Base-by-base conservation (phyloP, 2,329 filamentous ascomycete genomes). In the Curvularia eragrostidis region DNA sequence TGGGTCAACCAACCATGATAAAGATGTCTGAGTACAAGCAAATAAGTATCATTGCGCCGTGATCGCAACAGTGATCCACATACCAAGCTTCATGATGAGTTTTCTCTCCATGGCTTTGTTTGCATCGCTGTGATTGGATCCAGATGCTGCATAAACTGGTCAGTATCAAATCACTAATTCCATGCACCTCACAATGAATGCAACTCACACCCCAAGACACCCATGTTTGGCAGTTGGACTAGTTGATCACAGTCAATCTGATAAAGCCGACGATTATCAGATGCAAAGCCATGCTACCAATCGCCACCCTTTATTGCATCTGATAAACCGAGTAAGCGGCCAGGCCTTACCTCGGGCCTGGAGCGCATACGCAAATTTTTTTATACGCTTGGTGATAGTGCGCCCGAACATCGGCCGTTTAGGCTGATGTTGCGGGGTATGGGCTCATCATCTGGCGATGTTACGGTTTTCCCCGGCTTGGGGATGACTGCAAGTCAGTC, bases 31-130 rank as follows among this genome's bases (percentile, higher is more conserved):
- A 10, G 24, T 24, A 32, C 30, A 46, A 15, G 8, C 15, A 15
- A 15, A 19, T 52, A n/a, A 52, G 53, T 38, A 56, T 38, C 13
- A 18, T 9, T 19, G 8, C 26, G 47, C 32, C 24, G 5, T 30
- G 10, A 34, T 21, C 12, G 3, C 12, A 24, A 42, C 18, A 3
- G 26, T n/a, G n/a, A 39, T 52, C 19, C 15, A 28, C 41, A 10
- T 47, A 56, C 53, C 53, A 19, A 56, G 53, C 53, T 56, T 56
- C 32, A 56, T 30, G 24, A 56, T 49, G 24, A 56, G 53, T 18
- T 41, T 56, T 41, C 32, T 56, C 26, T 56, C 53, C 53, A 52
- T 46, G 3, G 24, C 28, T 24, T 56, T 56, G 23, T 10, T 24
- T 10, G 39, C 30, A 34, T 46, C 39, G 24, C 47, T 39, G 36